These are phyloP conservation scores for Solanum tarijense DNA, from an alignment of 257 asterid genomes.

Conservation along the genomic window DNA sequence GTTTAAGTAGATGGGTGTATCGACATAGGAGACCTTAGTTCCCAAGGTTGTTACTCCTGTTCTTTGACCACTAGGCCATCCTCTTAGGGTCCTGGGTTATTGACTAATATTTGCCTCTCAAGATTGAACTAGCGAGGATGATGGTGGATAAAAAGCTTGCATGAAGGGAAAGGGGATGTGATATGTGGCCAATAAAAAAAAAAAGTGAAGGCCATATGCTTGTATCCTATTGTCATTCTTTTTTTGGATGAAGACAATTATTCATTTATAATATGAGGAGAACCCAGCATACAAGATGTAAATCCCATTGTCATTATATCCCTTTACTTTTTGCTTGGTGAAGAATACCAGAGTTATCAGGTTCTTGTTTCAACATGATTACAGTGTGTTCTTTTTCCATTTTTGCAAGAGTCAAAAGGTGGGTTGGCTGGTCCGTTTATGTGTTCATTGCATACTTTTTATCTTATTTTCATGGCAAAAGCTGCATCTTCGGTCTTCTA, in stretches of 20 bases:
- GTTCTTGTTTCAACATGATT: neutral
- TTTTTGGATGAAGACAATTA: neutral
- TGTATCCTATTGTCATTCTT: neutral
- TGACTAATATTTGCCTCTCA: neutral
- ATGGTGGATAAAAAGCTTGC: neutral
- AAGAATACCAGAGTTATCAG: neutral
- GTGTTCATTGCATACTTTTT: neutral
- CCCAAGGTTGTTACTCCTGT: neutral
- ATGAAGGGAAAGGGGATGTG: neutral
- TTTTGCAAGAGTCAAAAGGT: neutral
- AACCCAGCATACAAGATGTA: neutral
- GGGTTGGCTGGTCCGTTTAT: neutral
- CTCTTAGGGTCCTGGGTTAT: neutral
- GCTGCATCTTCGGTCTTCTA: neutral
- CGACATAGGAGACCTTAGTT: neutral
- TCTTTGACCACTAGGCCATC: neutral
- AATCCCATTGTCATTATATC: neutral
- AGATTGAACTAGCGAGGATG: neutral
- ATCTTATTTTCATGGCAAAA: neutral
- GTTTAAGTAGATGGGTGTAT: neutral
- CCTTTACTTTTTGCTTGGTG: neutral
- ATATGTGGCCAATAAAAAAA: neutral
- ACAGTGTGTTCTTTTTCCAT: neutral
- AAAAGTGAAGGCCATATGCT: neutral
- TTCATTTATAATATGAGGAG: neutral